Percentiles rank a stretch among this genome's conserved stretches.
These are phyloP conservation scores for Tulasnella sp. DNA, from an alignment of 768 basidiomycete species.

Conservation along the genomic window DNA sequence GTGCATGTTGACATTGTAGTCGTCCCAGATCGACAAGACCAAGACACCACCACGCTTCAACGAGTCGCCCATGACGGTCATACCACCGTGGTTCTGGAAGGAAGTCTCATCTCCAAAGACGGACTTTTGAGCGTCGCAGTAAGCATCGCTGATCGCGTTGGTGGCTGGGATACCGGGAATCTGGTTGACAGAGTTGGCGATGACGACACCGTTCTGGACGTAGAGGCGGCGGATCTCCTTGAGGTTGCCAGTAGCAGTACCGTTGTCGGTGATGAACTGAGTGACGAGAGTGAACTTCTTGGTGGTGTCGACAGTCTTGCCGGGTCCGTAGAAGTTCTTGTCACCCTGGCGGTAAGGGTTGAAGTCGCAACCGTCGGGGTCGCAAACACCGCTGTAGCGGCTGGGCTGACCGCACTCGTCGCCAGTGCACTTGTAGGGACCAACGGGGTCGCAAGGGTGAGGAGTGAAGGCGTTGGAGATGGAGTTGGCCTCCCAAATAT, in stretches of 20 bases:
- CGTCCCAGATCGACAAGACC: constrained; percentile 54
- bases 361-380: constrained; percentile 59
- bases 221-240: constrained; percentile 45
- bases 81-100: constrained; percentile 46
- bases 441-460: constrained; percentile 47
- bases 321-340: constrained; percentile 47
- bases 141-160: constrained; percentile 51
- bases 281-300: constrained; percentile 55
- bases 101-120: constrained; percentile 46
- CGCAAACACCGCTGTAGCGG: constrained; percentile 43
- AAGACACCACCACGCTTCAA: constrained; percentile 48
- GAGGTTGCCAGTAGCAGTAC: constrained; percentile 48
- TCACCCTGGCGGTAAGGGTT: constrained; percentile 58
- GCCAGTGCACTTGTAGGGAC: constrained; percentile 46
- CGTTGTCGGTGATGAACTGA: constrained; percentile 52
- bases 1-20: constrained; percentile 44
- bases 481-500: constrained; percentile 58
- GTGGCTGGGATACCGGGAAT: constrained; percentile 44
- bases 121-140: constrained; percentile 48
- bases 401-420: constrained; percentile 42
- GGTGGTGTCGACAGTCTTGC: constrained; percentile 51
- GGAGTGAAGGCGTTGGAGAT: constrained; percentile 52
- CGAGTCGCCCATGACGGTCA: constrained; percentile 40
- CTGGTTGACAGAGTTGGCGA: constrained; percentile 50
- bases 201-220: constrained; percentile 52